A percentile compares a stretch with the other conserved stretches of the same genome.
These are phyloP conservation scores for Phytophthora foliorum DNA, from an alignment of 352 stramenopile species.

Conservation along the genomic window DNA sequence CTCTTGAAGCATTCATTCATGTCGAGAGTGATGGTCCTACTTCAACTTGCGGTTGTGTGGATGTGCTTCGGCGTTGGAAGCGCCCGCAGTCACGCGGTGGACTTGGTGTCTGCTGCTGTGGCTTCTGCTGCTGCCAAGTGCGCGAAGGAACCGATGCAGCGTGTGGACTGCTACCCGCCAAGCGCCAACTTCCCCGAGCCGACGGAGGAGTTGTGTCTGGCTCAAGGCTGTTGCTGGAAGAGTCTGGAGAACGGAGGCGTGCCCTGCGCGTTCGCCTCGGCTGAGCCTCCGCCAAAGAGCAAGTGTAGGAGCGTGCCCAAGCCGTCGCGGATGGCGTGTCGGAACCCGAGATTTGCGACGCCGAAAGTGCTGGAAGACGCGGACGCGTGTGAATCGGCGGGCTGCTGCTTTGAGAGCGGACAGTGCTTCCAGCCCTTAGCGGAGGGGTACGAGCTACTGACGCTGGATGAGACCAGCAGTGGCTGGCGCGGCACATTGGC, in stretches of 20 bases:
- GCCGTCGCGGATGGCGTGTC: conserved; percentile 69
- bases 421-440: conserved; percentile 77
- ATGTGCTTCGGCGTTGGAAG: conserved; percentile 19
- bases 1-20: neutral
- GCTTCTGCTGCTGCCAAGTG: conserved; percentile 32
- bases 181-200: conserved; percentile 67
- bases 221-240: conserved; percentile 89
- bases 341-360: conserved; percentile 72
- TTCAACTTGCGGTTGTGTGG: conserved; percentile 26
- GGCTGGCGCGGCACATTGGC: conserved; percentile 72
- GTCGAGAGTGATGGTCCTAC: conserved; percentile 37
- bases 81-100: conserved; percentile 9
- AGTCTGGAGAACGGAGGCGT: conserved; percentile 61
- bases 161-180: conserved; percentile 81
- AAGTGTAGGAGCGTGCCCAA: conserved; percentile 51
- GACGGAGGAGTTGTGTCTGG: conserved; percentile 83
- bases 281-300: conserved; percentile 17
- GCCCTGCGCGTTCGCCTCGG: conserved; percentile 69
- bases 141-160: conserved; percentile 35
- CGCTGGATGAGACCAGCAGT: conserved; percentile 55
- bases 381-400: conserved; percentile 52
- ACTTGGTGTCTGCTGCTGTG: conserved; percentile 18
- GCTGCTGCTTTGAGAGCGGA: conserved; percentile 82
- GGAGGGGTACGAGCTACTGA: conserved; percentile 76
- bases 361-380: conserved; percentile 35